These are phyloP conservation scores for Ceratobasidium sp. DNA, from an alignment of 1,284 basidiomycete species.

Conservation along the genomic window DNA sequence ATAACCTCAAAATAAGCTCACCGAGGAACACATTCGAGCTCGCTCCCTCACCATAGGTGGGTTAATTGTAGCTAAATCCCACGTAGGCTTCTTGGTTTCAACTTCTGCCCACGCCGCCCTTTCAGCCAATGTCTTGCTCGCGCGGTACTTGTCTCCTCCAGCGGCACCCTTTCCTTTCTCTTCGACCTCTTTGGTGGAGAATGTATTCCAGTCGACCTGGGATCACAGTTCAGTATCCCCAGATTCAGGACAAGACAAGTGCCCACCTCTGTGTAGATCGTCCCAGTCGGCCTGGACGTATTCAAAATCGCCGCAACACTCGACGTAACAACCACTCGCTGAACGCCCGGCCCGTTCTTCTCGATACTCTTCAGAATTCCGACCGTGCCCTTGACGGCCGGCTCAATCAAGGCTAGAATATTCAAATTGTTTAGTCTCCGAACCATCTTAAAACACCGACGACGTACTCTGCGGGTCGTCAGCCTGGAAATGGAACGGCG, in stretches of 20 bases:
- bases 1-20: background rate
- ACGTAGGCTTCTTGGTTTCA: conserved; percentile 57
- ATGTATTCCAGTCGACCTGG: conserved; percentile 43
- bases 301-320: conserved; percentile 47
- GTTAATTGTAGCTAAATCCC: conserved; percentile 61
- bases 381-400: conserved; percentile 53
- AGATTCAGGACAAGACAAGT: background rate
- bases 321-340: conserved; percentile 48
- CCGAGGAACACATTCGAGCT: background rate
- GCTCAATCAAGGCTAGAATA: conserved; percentile 50
- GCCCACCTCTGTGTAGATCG: conserved; percentile 27
- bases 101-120: conserved; percentile 63
- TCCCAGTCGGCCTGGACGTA: conserved; percentile 26
- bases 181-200: conserved; percentile 26
- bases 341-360: conserved; percentile 49
- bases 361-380: conserved; percentile 51
- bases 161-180: conserved; percentile 32
- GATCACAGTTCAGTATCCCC: background rate
- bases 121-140: conserved; percentile 62
- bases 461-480: conserved; percentile 47
- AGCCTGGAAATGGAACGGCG: conserved; percentile 45
- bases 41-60: conserved; percentile 57
- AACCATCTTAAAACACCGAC: background rate
- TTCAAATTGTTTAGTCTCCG: background rate
- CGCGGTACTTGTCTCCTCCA: conserved; percentile 43